A percentile compares a stretch with the other conserved stretches of the same genome.
These are phyloP conservation scores for Fraxinus cuspidata DNA, from an alignment of 257 asterid species.

Conservation along the genomic window DNA sequence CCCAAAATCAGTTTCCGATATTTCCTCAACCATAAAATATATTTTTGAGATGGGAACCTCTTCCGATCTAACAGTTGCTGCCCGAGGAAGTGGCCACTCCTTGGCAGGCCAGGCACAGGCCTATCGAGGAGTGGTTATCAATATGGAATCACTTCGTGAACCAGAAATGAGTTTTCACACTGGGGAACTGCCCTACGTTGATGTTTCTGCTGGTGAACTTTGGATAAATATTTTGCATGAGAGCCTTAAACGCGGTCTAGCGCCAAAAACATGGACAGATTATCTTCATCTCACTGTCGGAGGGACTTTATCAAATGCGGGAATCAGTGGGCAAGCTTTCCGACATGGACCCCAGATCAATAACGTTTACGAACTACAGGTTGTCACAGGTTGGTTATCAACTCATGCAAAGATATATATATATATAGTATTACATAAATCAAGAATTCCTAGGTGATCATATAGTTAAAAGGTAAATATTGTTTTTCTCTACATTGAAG, in stretches of 20 bases:
- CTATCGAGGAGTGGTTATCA: not conserved
- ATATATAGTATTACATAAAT: no score
- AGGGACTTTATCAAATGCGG: constrained; percentile 22
- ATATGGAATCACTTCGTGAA: constrained; percentile 5
- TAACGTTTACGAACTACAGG: constrained; percentile 19
- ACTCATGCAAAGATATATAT: no score
- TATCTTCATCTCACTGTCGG: constrained; percentile 21
- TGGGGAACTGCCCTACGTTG: constrained; percentile 6
- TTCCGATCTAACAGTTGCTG: constrained; percentile 4
- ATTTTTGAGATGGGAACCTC: constrained; percentile 1
- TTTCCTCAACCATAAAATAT: constrained; percentile 14
- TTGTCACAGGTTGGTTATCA: constrained; percentile 19
- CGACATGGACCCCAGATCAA: constrained; percentile 20
- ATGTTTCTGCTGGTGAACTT: constrained; percentile 21
- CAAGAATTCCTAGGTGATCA: no score
- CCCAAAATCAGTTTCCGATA: constrained; percentile 17
- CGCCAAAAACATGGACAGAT: constrained; percentile 27
- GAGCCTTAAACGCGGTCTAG: constrained; percentile 16
- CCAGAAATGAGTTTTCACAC: constrained; percentile 10
- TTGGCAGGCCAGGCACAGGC: constrained; percentile 8
- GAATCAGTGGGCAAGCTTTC: constrained; percentile 22
- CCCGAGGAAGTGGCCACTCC: constrained; percentile 12
- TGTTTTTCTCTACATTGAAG: no score
- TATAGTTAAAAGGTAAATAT: no score
- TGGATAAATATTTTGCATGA: constrained; percentile 15